These are phyloP conservation scores for Ambrosiella cleistominuta DNA, from an alignment of 2,329 filamentous ascomycete genomes.

Conservation along the genomic window DNA sequence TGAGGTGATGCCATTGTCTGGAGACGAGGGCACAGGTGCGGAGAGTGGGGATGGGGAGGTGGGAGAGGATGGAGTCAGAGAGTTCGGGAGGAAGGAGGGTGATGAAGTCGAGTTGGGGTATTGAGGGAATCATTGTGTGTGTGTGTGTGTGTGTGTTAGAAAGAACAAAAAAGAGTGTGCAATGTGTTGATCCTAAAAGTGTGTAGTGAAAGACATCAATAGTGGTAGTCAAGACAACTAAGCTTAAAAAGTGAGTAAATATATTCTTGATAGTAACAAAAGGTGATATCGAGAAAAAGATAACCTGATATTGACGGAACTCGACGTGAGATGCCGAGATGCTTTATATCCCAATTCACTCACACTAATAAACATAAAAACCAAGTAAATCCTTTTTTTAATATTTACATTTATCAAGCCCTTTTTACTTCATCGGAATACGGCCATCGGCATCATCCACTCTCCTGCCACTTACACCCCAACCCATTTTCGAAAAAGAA, in stretches of 20 bases:
- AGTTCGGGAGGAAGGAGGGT: slow-evolving; percentile 5
- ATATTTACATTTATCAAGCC: not conserved
- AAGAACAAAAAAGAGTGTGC: not conserved
- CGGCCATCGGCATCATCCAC: not conserved
- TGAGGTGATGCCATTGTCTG: not conserved
- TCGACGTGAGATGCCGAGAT: not conserved
- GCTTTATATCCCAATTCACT: not conserved
- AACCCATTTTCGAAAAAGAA: not conserved
- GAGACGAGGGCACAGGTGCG: slow-evolving; percentile 1
- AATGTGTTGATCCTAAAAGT: not conserved
- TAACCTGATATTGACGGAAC: too few relatives aligned
- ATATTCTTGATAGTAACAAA: not conserved
- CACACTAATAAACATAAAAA: not conserved
- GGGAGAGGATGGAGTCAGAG: slow-evolving; percentile 5
- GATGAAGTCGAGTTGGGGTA: slow-evolving; percentile 6
- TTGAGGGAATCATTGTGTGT: slow-evolving; percentile 1
- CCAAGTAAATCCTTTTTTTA: not conserved
- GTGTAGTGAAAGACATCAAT: not conserved
- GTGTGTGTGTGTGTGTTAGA: not conserved
- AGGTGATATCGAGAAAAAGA: too few relatives aligned
- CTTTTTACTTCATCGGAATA: not conserved
- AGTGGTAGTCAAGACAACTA: not conserved
- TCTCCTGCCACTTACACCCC: not conserved
- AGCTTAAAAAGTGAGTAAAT: not conserved
- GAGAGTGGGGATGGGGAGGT: slow-evolving; percentile 3